Base-by-base conservation (phyloP, 2,329 filamentous ascomycete species). In the Penicillium sp. region DNA sequence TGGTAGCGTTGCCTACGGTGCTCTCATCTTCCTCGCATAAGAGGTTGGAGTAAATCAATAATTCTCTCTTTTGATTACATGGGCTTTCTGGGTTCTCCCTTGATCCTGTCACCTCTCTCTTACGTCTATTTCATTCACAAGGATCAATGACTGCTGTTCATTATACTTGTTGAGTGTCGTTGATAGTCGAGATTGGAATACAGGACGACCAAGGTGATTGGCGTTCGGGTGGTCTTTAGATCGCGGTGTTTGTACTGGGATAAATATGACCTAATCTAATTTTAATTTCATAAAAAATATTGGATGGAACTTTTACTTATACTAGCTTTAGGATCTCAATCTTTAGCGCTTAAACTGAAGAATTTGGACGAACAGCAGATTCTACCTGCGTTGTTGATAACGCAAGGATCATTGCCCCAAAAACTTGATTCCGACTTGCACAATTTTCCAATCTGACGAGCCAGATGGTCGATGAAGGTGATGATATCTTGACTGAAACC, bases 1-100 rank as follows among this genome's bases (percentile, higher is more conserved):
- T 28, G 64, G 59, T 36, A 54, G 58, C 49, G 53, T 54, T 47
- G 55, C 46, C 53, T 61, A 62, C 45, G 59, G 59, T 43, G 52
- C 58, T 45, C 38, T 57, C 39, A 52, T 68, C 57, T 52, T 66
- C 45, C 49, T 69, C 51, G 66, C 63, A 46, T 69, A 64, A 57
- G 41, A 16, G 48, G 36, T n/a, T 57, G 10, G 39, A 21, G 23
- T 31, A 23, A 16, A 31, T 51, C 48, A 45, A 54, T 51, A 31
- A 48, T 41, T 42, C 28, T 46, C 39, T 16, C 28, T 61, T 41
- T 52, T 36, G 33, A 42, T 44, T 44, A 58, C 46, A 42, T 29
- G 15, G 53, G 50, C 49, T 42, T 58, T 55, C 31, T 41, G 18
- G 29, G 2, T 47, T 51, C 41, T 23, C 16, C 18, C 47, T 21